Evolutionary conservation across 148 eudicot species (phyloP).

Genomic region (Mesembryanthemum crystallinum): DNA sequence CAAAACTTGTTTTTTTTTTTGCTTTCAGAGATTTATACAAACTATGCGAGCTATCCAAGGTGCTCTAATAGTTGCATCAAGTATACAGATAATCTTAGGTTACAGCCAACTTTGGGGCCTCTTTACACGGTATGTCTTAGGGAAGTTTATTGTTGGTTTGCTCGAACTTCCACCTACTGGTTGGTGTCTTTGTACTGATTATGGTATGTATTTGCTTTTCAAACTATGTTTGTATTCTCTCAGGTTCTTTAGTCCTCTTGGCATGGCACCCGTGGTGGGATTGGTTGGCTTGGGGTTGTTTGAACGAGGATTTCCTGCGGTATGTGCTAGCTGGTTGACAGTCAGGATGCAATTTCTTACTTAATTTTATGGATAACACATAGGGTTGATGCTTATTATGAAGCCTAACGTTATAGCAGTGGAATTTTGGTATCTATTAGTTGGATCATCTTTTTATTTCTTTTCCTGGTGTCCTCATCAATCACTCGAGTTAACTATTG

Average conservation of each 20-base stretch:
- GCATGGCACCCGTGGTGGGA: slow-evolving; percentile 99
- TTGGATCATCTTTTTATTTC: neutral
- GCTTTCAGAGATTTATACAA: slow-evolving; percentile 83
- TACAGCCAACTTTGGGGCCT: slow-evolving; percentile 99
- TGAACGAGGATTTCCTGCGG: slow-evolving; percentile 90
- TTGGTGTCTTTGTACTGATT: slow-evolving; percentile 2
- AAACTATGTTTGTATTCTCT: slow-evolving; percentile 8
- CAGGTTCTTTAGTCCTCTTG: slow-evolving; percentile 99
- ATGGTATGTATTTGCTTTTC: neutral
- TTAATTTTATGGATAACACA: too few relatives aligned
- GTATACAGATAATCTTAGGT: slow-evolving; percentile 88
- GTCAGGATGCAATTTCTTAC: too few relatives aligned
- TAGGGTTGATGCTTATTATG: too few relatives aligned
- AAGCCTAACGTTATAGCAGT: too few relatives aligned
- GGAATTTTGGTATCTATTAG: too few relatives aligned
- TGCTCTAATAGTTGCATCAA: slow-evolving; percentile 86
- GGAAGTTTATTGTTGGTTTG: neutral
- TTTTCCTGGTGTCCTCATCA: neutral
- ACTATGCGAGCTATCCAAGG: slow-evolving; percentile 99
- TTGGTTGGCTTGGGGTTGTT: slow-evolving; percentile 93
- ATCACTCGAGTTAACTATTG: neutral
- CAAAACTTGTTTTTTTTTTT: slow-evolving; percentile 13
- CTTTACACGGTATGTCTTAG: slow-evolving; percentile 69
- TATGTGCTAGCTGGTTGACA: slow-evolving; percentile 30
- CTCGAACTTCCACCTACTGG: neutral